phyloP scores from a whole-genome alignment of 2,329 filamentous ascomycete species.

The Penicillium glabrum region DNA sequence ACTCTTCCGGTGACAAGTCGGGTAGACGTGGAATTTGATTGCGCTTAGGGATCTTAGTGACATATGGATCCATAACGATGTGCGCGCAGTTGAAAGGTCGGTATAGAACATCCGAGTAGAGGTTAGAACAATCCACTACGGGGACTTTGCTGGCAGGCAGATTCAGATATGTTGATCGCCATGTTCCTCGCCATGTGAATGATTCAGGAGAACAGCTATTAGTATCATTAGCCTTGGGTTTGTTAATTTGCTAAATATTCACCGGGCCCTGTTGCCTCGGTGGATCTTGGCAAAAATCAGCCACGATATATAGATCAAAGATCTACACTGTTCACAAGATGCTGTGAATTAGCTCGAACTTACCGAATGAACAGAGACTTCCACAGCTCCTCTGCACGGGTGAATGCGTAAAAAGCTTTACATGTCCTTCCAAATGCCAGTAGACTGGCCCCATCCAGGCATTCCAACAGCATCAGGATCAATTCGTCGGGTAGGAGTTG shows the following conservation, averaged over 20 bases:
- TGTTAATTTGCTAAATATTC: neutral
- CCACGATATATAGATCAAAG: neutral
- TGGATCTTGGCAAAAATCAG: neutral
- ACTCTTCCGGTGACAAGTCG: conserved; percentile 70
- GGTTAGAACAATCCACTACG: conserved; percentile 68
- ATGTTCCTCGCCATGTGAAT: conserved; percentile 76
- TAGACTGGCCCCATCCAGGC: conserved; percentile 64
- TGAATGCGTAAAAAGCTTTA: conserved; percentile 83
- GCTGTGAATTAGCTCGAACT: conserved; percentile 39
- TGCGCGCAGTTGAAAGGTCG: conserved; percentile 88
- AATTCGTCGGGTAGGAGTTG: conserved; percentile 76
- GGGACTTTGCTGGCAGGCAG: conserved; percentile 55
- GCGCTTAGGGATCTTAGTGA: conserved; percentile 65
- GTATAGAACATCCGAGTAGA: conserved; percentile 89
- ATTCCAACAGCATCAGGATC: conserved; percentile 72
- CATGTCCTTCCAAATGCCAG: conserved; percentile 72
- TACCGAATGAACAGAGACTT: conserved; percentile 81
- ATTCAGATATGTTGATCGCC: conserved; percentile 75
- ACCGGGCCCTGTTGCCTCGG: neutral
- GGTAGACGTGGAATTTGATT: conserved; percentile 73
- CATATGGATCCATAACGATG: conserved; percentile 66
- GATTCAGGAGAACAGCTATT: conserved; percentile 30
- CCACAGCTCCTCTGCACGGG: conserved; percentile 83
- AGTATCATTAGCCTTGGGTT: neutral
- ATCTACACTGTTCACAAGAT: neutral